Percentiles rank a stretch among this genome's conserved stretches.
Conservation (phyloP, 805 yeast genomes). For the Lachancea thermotolerans region DNA sequence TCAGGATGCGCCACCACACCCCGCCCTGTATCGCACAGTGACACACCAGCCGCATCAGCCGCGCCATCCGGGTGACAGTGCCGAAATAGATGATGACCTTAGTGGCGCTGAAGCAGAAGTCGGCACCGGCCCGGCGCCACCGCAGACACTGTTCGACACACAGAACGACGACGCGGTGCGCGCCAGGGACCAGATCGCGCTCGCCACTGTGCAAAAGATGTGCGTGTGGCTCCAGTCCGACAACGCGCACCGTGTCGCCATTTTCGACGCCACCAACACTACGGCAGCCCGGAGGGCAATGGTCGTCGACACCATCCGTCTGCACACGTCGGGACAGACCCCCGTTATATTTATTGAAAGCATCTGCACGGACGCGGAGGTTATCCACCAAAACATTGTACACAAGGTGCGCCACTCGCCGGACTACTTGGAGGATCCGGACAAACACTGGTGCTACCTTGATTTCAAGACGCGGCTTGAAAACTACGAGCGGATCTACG, state of each 20-base stretch:
- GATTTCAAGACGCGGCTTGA: slow-evolving; percentile 40
- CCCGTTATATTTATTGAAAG: slow-evolving; percentile 35
- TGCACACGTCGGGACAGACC: slow-evolving; percentile 1
- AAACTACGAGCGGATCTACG: slow-evolving; percentile 49
- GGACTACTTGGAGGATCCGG: slow-evolving; percentile 20
- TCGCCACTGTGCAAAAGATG: slow-evolving; percentile 38
- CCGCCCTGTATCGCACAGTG: slow-evolving; percentile 5
- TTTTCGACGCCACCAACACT: slow-evolving; percentile 48
- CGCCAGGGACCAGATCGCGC: slow-evolving; percentile 40
- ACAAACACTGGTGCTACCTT: slow-evolving; percentile 19
- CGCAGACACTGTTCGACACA: slow-evolving; percentile 35
- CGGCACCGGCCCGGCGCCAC: not conserved
- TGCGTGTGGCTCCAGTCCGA: slow-evolving; percentile 28
- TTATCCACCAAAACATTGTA: slow-evolving; percentile 28
- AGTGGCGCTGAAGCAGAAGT: not conserved
- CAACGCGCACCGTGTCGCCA: slow-evolving; percentile 38
- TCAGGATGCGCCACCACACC: not conserved
- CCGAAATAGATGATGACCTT: not conserved
- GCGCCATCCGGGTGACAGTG: not conserved
- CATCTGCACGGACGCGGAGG: slow-evolving; percentile 24
- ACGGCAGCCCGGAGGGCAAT: slow-evolving; percentile 38
- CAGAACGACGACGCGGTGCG: slow-evolving; percentile 31
- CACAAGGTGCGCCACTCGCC: slow-evolving; percentile 31
- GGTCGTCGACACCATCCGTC: slow-evolving; percentile 34
- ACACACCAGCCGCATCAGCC: slow-evolving; percentile 2